Evolutionary conservation across 2,329 filamentous ascomycete genomes (phyloP).

Genomic region (Cladophialophora chaetospira): DNA sequence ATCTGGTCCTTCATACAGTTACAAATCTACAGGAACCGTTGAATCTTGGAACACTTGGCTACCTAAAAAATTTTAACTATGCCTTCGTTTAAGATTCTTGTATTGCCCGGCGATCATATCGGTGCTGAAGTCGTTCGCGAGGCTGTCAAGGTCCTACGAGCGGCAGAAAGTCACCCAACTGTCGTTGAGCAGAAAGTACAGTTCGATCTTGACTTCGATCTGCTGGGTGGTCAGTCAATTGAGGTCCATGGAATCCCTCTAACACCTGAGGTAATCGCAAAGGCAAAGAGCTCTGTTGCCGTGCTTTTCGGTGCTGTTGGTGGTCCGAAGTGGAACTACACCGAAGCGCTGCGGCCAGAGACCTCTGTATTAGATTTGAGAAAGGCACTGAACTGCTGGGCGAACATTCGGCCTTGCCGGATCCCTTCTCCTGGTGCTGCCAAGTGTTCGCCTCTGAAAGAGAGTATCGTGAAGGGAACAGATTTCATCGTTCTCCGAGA

Average conservation of each 20-base stretch:
- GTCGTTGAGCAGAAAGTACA: conserved; percentile 55
- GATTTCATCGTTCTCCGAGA: conserved; percentile 55
- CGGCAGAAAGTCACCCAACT: conserved; percentile 59
- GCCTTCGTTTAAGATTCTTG: conserved; percentile 65
- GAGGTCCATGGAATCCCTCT: conserved; percentile 73
- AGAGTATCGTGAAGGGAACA: conserved; percentile 67
- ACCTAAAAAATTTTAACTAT: no score
- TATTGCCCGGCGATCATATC: conserved; percentile 76
- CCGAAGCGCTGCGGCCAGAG: conserved; percentile 67
- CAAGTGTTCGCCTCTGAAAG: conserved; percentile 78
- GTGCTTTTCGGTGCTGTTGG: conserved; percentile 88
- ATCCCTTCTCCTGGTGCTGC: conserved; percentile 63
- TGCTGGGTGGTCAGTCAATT: conserved; percentile 86
- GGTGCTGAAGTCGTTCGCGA: conserved; percentile 68
- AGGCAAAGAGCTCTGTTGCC: conserved; percentile 78
- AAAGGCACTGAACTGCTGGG: conserved; percentile 85
- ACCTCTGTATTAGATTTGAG: conserved; percentile 82
- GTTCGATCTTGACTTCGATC: conserved; percentile 81
- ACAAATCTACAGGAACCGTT: no score
- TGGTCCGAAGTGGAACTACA: conserved; percentile 84
- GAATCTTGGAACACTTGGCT: no score
- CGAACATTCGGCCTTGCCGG: conserved; percentile 76
- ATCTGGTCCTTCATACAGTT: no score
- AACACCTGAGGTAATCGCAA: conserved; percentile 74
- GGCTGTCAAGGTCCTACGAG: conserved; percentile 66